Percentiles rank a stretch among this genome's conserved stretches.
Conservation (phyloP, 495 filamentous ascomycete genomes). For the Talaromyces borbonicus region DNA sequence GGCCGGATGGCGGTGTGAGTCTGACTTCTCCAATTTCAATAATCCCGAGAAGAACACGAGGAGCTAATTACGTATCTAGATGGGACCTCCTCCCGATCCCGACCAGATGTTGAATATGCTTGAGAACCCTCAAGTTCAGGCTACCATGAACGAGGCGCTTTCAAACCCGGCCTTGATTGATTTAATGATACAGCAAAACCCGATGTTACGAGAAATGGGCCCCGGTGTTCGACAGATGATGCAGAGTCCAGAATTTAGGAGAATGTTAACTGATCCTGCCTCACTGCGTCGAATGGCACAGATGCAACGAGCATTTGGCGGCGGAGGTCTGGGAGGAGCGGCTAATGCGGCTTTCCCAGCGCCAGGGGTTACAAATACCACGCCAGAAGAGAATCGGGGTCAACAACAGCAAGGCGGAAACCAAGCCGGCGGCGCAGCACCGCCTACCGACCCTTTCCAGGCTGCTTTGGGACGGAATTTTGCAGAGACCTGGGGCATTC, state of each 20-base stretch:
- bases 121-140: constrained; percentile 70
- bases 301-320: constrained; percentile 65
- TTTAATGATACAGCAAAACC: constrained; percentile 83
- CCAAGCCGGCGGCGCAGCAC: constrained; percentile 3
- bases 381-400: constrained; percentile 33
- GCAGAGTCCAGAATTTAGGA: constrained; percentile 73
- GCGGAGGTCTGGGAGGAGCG: constrained; percentile 31
- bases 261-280: constrained; percentile 93
- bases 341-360: constrained; percentile 62
- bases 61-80: constrained; percentile 54
- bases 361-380: constrained; percentile 76
- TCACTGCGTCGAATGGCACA: constrained; percentile 68
- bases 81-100: constrained; percentile 76
- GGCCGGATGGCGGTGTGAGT: constrained; percentile 93
- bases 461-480: constrained; percentile 62
- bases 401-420: constrained; percentile 26
- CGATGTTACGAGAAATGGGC: constrained; percentile 73
- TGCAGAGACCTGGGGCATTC: constrained; percentile 28
- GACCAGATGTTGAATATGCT: constrained; percentile 79
- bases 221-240: constrained; percentile 77
- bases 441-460: constrained; percentile 16
- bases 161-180: constrained; percentile 87
- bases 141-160: constrained; percentile 84
- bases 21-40: too few species aligned
- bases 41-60: background rate